These are phyloP conservation scores for Agrostemma githago DNA, from an alignment of 148 eudicot species.

Conservation along the genomic window DNA sequence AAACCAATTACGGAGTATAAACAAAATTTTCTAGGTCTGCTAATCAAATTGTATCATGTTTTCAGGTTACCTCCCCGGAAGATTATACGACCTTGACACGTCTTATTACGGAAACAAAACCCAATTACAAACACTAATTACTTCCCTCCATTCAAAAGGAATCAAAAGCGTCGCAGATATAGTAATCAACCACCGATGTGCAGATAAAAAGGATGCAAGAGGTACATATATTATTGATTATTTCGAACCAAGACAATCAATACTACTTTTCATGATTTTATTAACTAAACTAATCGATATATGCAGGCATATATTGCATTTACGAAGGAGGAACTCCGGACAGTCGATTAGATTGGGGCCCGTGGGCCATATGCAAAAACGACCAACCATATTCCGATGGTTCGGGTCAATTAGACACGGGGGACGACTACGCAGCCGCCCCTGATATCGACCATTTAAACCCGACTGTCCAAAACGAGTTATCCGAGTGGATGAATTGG, in stretches of 20 bases:
- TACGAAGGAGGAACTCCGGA: slow-evolving; percentile 73
- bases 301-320: slow-evolving; percentile 39
- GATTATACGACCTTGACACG: slow-evolving; percentile 54
- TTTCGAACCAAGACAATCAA: too few species aligned
- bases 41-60: neutral
- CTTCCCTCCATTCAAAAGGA: slow-evolving; percentile 38
- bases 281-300: too few species aligned
- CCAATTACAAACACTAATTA: slow-evolving; percentile 38
- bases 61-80: slow-evolving; percentile 68
- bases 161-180: slow-evolving; percentile 58
- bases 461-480: slow-evolving; percentile 48
- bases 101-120: slow-evolving; percentile 48
- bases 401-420: slow-evolving; percentile 56
- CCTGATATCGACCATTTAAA: slow-evolving; percentile 76
- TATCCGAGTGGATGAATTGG: slow-evolving; percentile 78
- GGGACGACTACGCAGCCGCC: slow-evolving; percentile 38
- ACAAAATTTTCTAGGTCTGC: too few species aligned
- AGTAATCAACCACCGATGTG: slow-evolving; percentile 53
- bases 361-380: slow-evolving; percentile 45
- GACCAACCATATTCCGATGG: slow-evolving; percentile 58
- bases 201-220: slow-evolving; percentile 34
- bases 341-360: slow-evolving; percentile 71
- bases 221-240: slow-evolving; percentile 21
- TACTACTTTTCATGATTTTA: too few species aligned
- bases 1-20: too few species aligned